Evolutionary conservation across 2,329 filamentous ascomycete species (phyloP).

Genomic region (Neopestalotiopsis rosae): DNA sequence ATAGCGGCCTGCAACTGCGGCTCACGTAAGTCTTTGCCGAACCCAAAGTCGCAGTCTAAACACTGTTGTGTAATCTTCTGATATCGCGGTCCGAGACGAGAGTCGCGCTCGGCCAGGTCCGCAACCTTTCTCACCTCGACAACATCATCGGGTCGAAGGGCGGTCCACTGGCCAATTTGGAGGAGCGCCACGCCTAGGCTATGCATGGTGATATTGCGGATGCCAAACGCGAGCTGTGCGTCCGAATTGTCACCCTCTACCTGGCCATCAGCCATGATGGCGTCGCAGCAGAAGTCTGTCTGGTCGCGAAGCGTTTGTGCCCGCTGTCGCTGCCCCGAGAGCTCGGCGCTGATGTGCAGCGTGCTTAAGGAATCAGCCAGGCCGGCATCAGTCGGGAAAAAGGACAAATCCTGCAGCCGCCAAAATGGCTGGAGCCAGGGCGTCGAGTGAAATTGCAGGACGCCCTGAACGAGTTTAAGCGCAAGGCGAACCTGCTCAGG

Average conservation of each 20-base stretch:
- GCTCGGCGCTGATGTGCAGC: constrained; percentile 23
- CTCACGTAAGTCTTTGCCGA: constrained; percentile 24
- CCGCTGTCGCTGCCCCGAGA: constrained; percentile 10
- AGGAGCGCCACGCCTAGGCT: constrained; percentile 34
- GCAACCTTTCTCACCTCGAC: constrained; percentile 27
- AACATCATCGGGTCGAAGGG: constrained; percentile 28
- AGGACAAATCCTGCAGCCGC: constrained; percentile 22
- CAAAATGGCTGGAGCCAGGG: constrained; percentile 22
- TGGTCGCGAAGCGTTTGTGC: not conserved
- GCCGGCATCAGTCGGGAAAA: constrained; percentile 19
- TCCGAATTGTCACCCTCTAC: constrained; percentile 11
- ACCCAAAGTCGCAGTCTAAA: constrained; percentile 32
- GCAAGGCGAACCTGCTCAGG: constrained; percentile 21
- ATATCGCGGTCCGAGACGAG: constrained; percentile 26
- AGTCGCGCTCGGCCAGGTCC: constrained; percentile 17
- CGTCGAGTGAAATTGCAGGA: constrained; percentile 25
- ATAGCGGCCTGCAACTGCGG: constrained; percentile 26
- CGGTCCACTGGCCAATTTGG: constrained; percentile 31
- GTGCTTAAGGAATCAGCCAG: constrained; percentile 23
- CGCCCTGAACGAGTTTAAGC: constrained; percentile 19
- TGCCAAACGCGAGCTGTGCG: constrained; percentile 24
- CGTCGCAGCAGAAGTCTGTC: not conserved
- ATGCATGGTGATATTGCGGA: constrained; percentile 31
- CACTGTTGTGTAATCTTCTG: constrained; percentile 31
- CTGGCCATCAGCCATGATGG: not conserved